These are phyloP conservation scores for Carpinus viminea DNA, from an alignment of 306 rosid species.

Conservation along the genomic window DNA sequence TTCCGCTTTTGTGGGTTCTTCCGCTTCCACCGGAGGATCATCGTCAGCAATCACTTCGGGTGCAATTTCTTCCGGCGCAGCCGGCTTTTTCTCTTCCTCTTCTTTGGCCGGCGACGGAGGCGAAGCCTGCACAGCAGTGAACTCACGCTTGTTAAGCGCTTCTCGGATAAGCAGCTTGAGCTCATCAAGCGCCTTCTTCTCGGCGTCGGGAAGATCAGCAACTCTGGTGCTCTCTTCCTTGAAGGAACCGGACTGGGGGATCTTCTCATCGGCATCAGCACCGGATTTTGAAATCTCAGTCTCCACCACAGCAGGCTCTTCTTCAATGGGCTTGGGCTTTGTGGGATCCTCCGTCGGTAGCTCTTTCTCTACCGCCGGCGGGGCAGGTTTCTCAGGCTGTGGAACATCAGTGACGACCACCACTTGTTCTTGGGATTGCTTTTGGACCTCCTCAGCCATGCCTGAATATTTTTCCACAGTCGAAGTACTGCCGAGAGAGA, in stretches of 20 bases:
- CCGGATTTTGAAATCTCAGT: constrained; percentile 37
- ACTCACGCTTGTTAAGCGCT: constrained; percentile 55
- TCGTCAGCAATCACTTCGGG: constrained; percentile 13
- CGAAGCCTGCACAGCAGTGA: constrained; percentile 24
- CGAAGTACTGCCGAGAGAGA: no score
- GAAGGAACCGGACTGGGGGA: constrained; percentile 41
- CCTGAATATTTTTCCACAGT: not conserved
- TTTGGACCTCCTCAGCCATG: constrained; percentile 47
- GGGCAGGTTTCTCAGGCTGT: constrained; percentile 3
- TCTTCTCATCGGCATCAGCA: constrained; percentile 14
- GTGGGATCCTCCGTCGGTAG: constrained; percentile 20
- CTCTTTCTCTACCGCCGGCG: constrained; percentile 7
- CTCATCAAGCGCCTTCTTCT: constrained; percentile 61
- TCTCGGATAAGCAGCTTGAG: constrained; percentile 53
- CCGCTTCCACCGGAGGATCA: constrained; percentile 15
- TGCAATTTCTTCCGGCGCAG: constrained; percentile 3
- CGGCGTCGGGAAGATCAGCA: constrained; percentile 48
- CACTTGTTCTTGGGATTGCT: constrained; percentile 31
- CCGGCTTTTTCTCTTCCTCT: constrained; percentile 11
- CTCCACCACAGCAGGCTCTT: constrained; percentile 10
- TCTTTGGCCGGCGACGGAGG: constrained; percentile 27
- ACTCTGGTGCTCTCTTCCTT: constrained; percentile 64
- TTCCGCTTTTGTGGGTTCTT: constrained; percentile 12
- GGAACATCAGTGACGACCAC: constrained; percentile 38
- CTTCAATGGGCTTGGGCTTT: constrained; percentile 13